Conservation (phyloP, 2,329 filamentous ascomycete species). For the Zasmidium citrigriseum region DNA sequence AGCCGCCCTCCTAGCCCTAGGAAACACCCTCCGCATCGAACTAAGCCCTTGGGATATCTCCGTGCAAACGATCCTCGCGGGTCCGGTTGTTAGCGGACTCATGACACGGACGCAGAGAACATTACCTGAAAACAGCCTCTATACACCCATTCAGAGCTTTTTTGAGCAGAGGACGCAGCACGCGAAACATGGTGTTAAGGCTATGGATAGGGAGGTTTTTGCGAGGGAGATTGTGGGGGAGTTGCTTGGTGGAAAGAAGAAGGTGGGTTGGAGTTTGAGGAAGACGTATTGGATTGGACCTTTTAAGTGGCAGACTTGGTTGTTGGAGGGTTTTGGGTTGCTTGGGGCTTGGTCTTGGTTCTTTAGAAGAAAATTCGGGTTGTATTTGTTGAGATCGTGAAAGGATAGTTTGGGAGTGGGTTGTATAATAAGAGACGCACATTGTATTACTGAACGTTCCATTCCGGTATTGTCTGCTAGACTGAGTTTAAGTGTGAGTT, state of each 20-base stretch:
- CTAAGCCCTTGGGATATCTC: conserved; percentile 51
- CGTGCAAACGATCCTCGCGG: conserved; percentile 54
- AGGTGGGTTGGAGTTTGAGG: neutral
- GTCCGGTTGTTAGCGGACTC: conserved; percentile 27
- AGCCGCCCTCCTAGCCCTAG: conserved; percentile 7
- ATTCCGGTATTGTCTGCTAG: no score
- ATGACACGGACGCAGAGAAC: neutral
- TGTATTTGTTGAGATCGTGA: no score
- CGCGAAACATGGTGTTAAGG: neutral
- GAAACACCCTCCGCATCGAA: conserved; percentile 44
- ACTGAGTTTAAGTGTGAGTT: no score
- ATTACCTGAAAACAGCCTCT: neutral
- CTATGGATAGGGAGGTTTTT: neutral
- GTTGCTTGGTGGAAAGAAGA: no score
- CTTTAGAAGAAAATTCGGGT: neutral
- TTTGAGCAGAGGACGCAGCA: neutral
- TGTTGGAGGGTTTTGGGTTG: neutral
- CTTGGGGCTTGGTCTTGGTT: neutral
- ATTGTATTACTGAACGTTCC: no score
- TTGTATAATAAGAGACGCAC: no score
- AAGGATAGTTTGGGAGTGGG: no score
- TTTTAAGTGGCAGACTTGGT: neutral
- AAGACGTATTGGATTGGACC: neutral
- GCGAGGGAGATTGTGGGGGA: neutral
- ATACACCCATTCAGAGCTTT: neutral